phyloP scores from a whole-genome alignment of 2,329 filamentous ascomycete genomes.

The Malbranchea cinnamomea region DNA sequence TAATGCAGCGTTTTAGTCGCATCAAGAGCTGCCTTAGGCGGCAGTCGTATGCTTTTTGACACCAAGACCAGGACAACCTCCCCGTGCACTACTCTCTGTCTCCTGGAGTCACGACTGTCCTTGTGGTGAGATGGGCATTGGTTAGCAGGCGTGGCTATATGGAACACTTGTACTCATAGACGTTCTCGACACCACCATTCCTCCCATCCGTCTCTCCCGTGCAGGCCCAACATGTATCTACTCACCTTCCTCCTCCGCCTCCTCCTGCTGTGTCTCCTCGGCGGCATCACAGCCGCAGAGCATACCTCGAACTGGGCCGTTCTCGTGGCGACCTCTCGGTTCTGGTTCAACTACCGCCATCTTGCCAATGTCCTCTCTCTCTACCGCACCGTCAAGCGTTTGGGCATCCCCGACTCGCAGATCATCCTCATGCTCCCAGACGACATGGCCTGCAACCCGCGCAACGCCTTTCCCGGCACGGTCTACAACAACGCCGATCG shows the following conservation, averaged over 20 bases:
- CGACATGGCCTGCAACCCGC: constrained; percentile 98
- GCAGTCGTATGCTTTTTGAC: too few relatives aligned
- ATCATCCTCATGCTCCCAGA: constrained; percentile 99
- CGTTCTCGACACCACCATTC: not conserved
- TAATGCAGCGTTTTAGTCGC: too few relatives aligned
- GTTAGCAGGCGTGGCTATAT: too few relatives aligned
- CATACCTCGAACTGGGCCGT: constrained; percentile 99
- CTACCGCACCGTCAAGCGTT: constrained; percentile 93
- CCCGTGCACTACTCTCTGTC: too few relatives aligned
- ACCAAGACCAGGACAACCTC: too few relatives aligned
- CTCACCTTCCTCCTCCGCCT: constrained; percentile 15
- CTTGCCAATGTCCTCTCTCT: constrained; percentile 94
- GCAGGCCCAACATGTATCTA: too few relatives aligned
- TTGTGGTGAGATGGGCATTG: too few relatives aligned
- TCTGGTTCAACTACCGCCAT: constrained; percentile 99
- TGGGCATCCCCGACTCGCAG: constrained; percentile 94
- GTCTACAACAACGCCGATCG: constrained; percentile 98
- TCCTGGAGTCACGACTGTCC: too few relatives aligned
- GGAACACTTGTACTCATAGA: not conserved
- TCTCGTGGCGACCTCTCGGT: constrained; percentile 92
- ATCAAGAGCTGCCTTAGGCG: too few relatives aligned
- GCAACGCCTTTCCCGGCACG: constrained; percentile 92
- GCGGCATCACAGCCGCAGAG: constrained; percentile 15
- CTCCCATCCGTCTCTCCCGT: constrained; percentile 2
- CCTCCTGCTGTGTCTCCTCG: constrained; percentile 5